Evolutionary conservation across 2,329 filamentous ascomycete species (phyloP).

Genomic region (Sphaerulina vaccinii): DNA sequence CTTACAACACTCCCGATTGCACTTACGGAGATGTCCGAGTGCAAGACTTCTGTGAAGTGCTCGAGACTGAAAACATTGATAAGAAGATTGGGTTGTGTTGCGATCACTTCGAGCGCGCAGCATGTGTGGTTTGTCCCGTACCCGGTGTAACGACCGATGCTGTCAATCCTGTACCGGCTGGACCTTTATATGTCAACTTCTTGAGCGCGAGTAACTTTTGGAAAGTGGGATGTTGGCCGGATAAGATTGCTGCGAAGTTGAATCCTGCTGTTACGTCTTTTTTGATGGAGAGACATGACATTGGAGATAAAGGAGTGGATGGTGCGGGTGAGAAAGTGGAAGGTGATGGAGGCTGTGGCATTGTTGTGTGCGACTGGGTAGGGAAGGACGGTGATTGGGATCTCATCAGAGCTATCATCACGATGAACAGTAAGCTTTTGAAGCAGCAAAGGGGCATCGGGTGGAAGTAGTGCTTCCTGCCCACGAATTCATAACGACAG

Average conservation of each 20-base stretch:
- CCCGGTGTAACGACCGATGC: conserved; percentile 43
- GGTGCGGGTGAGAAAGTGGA: conserved; percentile 28
- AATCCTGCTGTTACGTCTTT: conserved; percentile 72
- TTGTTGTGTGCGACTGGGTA: conserved; percentile 93
- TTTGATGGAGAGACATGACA: conserved; percentile 54
- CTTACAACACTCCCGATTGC: conserved; percentile 82
- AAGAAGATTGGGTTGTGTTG: conserved; percentile 74
- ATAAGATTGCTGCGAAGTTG: conserved; percentile 80
- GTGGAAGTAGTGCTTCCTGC: conserved; percentile 25
- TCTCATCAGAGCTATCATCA: conserved; percentile 78
- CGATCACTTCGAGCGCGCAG: conserved; percentile 73
- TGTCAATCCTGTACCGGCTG: conserved; percentile 44
- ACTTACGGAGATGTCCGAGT: conserved; percentile 73
- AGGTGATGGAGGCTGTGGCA: conserved; percentile 67
- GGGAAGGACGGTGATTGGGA: conserved; percentile 88
- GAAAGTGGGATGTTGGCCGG: conserved; percentile 88
- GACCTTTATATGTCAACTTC: conserved; percentile 85
- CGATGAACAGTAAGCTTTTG: conserved; percentile 65
- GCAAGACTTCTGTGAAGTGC: conserved; percentile 92
- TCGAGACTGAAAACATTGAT: conserved; percentile 70
- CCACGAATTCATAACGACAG: too few species aligned
- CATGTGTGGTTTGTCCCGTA: conserved; percentile 37
- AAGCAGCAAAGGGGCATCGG: conserved; percentile 25
- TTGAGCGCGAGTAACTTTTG: conserved; percentile 91
- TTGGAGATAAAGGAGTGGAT: conserved; percentile 32